A percentile compares a stretch with the other conserved stretches of the same genome.
These are phyloP conservation scores for Pestalotiopsis sp. DNA, from an alignment of 2,329 filamentous ascomycete species.

Conservation along the genomic window DNA sequence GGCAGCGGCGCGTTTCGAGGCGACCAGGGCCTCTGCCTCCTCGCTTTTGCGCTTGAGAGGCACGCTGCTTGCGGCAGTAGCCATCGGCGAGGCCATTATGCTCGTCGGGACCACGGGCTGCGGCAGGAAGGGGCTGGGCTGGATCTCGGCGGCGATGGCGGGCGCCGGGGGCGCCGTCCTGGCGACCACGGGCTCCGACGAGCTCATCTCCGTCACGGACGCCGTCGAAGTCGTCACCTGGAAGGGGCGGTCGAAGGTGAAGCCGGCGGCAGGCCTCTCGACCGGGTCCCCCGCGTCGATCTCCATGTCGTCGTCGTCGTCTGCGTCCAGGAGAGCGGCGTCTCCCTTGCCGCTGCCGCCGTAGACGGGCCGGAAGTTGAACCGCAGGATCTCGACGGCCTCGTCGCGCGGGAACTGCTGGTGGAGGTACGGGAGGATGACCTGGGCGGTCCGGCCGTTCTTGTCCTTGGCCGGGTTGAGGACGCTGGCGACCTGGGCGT, in stretches of 20 bases:
- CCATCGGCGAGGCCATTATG: conserved; percentile 16
- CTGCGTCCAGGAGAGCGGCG: conserved; percentile 37
- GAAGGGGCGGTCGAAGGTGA: conserved; percentile 24
- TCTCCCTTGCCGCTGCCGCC: conserved; percentile 23
- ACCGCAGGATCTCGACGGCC: conserved; percentile 70
- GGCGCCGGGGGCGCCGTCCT: conserved; percentile 12
- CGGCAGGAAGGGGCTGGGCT: conserved; percentile 24
- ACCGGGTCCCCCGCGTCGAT: conserved; percentile 25
- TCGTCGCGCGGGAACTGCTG: conserved; percentile 62
- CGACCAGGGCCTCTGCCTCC: conserved; percentile 29
- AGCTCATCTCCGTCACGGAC: conserved; percentile 5
- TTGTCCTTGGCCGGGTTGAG: conserved; percentile 72
- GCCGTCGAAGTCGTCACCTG: conserved; percentile 12
- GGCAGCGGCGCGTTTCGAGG: conserved; percentile 36
- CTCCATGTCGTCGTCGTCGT: conserved; percentile 37
- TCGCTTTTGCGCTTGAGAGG: conserved; percentile 45
- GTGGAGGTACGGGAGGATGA: conserved; percentile 77
- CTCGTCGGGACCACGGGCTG: conserved; percentile 24
- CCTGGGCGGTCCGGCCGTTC: conserved; percentile 65
- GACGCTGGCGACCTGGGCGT: conserved; percentile 78
- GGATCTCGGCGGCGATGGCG: conserved; percentile 14
- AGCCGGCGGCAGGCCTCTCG: conserved; percentile 21
- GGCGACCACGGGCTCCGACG: background rate
- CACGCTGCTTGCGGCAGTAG: conserved; percentile 15
- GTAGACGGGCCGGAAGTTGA: conserved; percentile 50